These are phyloP conservation scores for Novymonas esmeraldas DNA, from an alignment of 208 protist species.

Conservation along the genomic window DNA sequence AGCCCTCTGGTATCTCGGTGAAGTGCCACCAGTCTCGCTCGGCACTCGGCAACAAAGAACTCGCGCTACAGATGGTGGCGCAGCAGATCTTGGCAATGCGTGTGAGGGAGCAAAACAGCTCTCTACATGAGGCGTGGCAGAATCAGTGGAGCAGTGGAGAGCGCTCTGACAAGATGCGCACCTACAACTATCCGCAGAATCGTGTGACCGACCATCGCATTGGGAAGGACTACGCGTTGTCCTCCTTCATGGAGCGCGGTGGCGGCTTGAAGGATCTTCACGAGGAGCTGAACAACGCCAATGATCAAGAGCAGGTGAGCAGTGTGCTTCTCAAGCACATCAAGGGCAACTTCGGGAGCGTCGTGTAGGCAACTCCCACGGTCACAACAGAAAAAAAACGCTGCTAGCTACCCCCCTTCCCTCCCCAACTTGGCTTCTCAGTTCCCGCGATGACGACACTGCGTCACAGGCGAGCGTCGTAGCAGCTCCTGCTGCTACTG, in stretches of 20 bases:
- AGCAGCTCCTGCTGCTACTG: too few species aligned
- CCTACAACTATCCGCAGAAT: slow-evolving; percentile 93
- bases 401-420: too few species aligned
- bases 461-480: too few species aligned
- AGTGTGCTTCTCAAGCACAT: slow-evolving; percentile 80
- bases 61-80: slow-evolving; percentile 87
- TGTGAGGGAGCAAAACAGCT: slow-evolving; percentile 76
- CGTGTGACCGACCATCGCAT: slow-evolving; percentile 89
- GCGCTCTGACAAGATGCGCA: slow-evolving; percentile 90
- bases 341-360: slow-evolving; percentile 63
- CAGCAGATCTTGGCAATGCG: slow-evolving; percentile 73
- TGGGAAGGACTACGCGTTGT: slow-evolving; percentile 81
- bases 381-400: neutral
- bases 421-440: too few species aligned
- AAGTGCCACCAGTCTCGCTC: slow-evolving; percentile 91
- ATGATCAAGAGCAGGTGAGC: slow-evolving; percentile 67
- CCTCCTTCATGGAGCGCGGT: slow-evolving; percentile 78
- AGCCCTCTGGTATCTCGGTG: slow-evolving; percentile 88
- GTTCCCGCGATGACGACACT: too few species aligned
- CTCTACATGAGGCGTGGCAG: slow-evolving; percentile 72
- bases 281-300: slow-evolving; percentile 79
- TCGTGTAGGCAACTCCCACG: slow-evolving; percentile 24
- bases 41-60: slow-evolving; percentile 87
- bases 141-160: slow-evolving; percentile 91
- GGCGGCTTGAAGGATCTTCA: slow-evolving; percentile 67